Percentiles rank a stretch among this genome's conserved stretches.
phyloP scores from a whole-genome alignment of 1,139 yeast species.

The Dujonia santamariae region DNA sequence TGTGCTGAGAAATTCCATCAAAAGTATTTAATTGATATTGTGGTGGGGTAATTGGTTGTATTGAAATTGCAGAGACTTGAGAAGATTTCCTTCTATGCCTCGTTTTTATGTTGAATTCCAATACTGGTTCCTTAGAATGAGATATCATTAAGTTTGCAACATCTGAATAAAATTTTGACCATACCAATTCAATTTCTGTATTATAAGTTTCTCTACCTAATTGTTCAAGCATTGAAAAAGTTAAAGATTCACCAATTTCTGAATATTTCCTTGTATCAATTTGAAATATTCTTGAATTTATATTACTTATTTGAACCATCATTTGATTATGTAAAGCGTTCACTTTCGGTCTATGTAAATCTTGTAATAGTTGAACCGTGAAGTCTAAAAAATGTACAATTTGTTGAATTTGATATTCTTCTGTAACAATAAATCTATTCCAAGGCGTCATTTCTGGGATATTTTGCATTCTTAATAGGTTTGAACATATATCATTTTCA shows the following conservation, averaged over 20 bases:
- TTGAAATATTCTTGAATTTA: constrained; percentile 19
- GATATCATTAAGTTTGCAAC: constrained; percentile 13
- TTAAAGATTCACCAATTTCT: constrained; percentile 21
- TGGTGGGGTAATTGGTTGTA: no score
- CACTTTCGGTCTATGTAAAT: constrained; percentile 3
- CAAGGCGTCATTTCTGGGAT: constrained; percentile 3
- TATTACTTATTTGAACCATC: constrained; percentile 13
- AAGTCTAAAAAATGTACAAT: constrained; percentile 5
- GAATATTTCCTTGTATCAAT: constrained; percentile 15
- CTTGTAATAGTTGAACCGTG: constrained; percentile 4
- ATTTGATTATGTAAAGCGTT: constrained; percentile 2
- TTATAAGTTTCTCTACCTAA: constrained; percentile 11
- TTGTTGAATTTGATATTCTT: constrained; percentile 6
- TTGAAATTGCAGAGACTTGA: no score
- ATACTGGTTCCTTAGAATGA: constrained; percentile 1
- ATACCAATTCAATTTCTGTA: constrained; percentile 12
- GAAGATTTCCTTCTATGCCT: no score
- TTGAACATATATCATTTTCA: constrained; percentile 1
- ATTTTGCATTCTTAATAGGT: neutral
- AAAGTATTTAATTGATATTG: neutral
- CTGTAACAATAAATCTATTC: constrained; percentile 1
- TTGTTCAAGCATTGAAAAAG: constrained; percentile 16
- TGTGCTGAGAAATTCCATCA: neutral
- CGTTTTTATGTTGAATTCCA: no score
- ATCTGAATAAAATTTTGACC: constrained; percentile 16